Evolutionary conservation across 257 asterid genomes (phyloP).

Genomic region (Solanum chaucha): DNA sequence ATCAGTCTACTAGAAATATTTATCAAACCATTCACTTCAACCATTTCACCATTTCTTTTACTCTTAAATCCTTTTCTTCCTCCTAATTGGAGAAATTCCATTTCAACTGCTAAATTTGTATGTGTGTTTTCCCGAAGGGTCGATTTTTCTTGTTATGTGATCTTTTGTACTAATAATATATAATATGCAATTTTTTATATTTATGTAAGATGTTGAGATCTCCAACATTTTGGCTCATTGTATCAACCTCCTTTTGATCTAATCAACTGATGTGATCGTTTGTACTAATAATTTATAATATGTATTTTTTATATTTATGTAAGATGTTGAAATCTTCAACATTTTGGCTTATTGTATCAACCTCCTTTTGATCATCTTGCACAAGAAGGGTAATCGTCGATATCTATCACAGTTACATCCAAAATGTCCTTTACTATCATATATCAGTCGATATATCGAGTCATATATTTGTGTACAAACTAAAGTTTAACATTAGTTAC

Average conservation of each 20-base stretch:
- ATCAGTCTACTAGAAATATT: neutral
- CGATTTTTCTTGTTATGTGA: neutral
- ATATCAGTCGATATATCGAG: no score
- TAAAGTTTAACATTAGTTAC: no score
- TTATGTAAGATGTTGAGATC: neutral
- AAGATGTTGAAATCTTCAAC: neutral
- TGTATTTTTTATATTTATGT: neutral
- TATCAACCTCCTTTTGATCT: neutral
- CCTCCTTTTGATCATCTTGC: no score
- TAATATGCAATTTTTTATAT: neutral
- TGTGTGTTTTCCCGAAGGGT: neutral
- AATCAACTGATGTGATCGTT: neutral
- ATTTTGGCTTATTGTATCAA: neutral
- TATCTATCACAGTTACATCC: conserved; percentile 29
- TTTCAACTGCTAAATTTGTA: neutral
- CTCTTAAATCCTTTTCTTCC: neutral
- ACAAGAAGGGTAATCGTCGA: conserved; percentile 19
- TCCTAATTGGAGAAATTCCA: neutral
- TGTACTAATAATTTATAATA: neutral
- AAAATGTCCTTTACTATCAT: neutral
- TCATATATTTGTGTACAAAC: neutral
- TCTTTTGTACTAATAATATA: neutral
- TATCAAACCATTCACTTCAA: neutral
- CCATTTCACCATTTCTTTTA: neutral
- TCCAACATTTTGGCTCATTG: neutral